phyloP scores from a whole-genome alignment of 805 yeast genomes.

The Torulaspora microellipsoides region DNA sequence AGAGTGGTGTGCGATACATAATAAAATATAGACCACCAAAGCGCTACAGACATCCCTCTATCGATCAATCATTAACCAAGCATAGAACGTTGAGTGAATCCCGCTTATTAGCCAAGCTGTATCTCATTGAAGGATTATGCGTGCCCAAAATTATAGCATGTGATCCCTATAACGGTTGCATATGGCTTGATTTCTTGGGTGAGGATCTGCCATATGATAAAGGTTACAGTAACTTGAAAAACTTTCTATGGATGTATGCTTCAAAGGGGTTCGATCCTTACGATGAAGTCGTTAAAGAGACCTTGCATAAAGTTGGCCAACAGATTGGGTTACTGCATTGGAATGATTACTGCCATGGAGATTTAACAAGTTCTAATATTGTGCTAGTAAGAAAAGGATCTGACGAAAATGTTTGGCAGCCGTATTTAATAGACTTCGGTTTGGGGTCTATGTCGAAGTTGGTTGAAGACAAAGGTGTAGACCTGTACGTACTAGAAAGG shows the following conservation, averaged over 20 bases:
- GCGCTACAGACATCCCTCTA: conserved; percentile 79
- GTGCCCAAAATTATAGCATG: conserved; percentile 72
- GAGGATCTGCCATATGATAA: conserved; percentile 46
- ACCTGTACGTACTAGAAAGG: conserved; percentile 86
- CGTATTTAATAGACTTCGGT: conserved; percentile 86
- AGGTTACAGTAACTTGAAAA: conserved; percentile 58
- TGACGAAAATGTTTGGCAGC: conserved; percentile 32
- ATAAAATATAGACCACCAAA: conserved; percentile 86
- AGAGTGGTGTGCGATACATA: conserved; percentile 43
- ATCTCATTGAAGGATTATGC: conserved; percentile 43
- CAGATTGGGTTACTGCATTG: conserved; percentile 68
- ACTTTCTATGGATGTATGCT: conserved; percentile 59
- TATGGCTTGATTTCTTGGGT: conserved; percentile 85
- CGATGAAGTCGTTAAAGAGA: conserved; percentile 38
- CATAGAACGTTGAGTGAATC: conserved; percentile 83
- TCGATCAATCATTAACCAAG: conserved; percentile 72
- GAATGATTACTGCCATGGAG: conserved; percentile 86
- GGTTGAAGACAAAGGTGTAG: conserved; percentile 96
- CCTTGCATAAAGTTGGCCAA: conserved; percentile 55
- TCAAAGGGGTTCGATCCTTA: conserved; percentile 35
- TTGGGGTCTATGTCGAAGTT: conserved; percentile 69
- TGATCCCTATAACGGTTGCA: conserved; percentile 73
- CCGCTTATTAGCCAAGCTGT: conserved; percentile 60
- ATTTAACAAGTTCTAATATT: conserved; percentile 85
- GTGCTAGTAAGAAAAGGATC: conserved; percentile 41